Percentiles rank a stretch among this genome's conserved stretches.
These are phyloP conservation scores for Pseudogymnoascus sp. DNA, from an alignment of 2,329 filamentous ascomycete species.

Conservation along the genomic window DNA sequence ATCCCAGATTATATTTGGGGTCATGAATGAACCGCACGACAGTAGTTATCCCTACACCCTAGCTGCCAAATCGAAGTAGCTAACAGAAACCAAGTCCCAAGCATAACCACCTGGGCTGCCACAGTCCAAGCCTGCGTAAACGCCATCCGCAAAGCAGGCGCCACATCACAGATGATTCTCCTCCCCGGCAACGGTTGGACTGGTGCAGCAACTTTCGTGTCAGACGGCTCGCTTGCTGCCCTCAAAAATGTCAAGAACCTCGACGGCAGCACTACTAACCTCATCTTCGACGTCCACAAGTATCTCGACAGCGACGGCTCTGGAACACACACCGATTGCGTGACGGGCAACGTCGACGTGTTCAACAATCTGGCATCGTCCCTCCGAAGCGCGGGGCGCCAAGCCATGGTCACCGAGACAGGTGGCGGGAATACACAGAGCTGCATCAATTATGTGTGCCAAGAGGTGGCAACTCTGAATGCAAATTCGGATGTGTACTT, in stretches of 20 bases:
- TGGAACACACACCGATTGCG: conserved; percentile 44
- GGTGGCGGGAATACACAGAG: conserved; percentile 32
- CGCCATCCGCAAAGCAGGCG: conserved; percentile 57
- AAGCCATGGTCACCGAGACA: conserved; percentile 45
- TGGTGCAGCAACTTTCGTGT: conserved; percentile 40
- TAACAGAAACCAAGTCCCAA: conserved; percentile 30
- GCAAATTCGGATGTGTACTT: not conserved
- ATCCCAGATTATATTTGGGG: conserved; percentile 49
- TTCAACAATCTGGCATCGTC: conserved; percentile 41
- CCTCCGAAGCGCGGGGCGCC: conserved; percentile 38
- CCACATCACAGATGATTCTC: conserved; percentile 53
- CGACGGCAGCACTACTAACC: conserved; percentile 45
- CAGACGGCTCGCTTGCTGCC: conserved; percentile 41
- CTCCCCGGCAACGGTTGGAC: conserved; percentile 55
- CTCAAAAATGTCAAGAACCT: conserved; percentile 48
- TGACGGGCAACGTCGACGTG: conserved; percentile 42
- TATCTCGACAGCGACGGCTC: conserved; percentile 52
- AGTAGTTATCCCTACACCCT: not conserved
- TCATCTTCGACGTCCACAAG: conserved; percentile 54
- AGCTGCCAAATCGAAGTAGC: conserved; percentile 27
- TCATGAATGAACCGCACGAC: conserved; percentile 65
- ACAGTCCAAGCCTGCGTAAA: conserved; percentile 56
- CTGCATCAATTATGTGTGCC: conserved; percentile 29
- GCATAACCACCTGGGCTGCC: conserved; percentile 48
- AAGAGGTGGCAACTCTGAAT: conserved; percentile 27